phyloP scores from a whole-genome alignment of 2,329 filamentous ascomycete genomes.

The Diaporthe vaccinii region DNA sequence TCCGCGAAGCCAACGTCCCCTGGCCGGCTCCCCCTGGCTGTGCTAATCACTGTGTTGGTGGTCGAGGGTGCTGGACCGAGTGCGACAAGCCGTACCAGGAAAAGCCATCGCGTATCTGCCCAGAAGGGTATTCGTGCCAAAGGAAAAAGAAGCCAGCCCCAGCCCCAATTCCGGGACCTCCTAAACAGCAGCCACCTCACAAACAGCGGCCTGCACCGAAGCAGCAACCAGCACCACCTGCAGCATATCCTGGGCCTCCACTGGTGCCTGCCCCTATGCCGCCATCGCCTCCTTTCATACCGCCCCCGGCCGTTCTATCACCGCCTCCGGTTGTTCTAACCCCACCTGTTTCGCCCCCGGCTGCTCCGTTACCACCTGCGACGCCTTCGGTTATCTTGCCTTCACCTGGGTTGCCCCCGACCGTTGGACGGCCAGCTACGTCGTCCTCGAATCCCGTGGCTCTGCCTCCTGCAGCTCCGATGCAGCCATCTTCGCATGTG shows the following conservation, averaged over 20 bases:
- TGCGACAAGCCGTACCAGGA: background rate
- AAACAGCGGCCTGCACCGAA: background rate
- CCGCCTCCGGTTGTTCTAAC: background rate
- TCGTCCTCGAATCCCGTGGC: background rate
- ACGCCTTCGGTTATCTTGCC: background rate
- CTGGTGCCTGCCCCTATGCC: background rate
- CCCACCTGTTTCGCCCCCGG: background rate
- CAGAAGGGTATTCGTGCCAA: constrained; percentile 29
- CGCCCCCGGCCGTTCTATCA: background rate
- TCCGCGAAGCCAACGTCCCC: background rate
- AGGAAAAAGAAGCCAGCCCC: background rate
- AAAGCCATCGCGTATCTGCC: background rate
- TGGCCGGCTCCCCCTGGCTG: constrained; percentile 17
- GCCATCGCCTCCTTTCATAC: background rate
- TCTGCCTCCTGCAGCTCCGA: background rate
- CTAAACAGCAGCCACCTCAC: background rate
- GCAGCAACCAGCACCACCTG: constrained; percentile 10
- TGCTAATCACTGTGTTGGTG: constrained; percentile 5
- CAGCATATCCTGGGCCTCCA: background rate
- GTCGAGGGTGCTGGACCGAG: constrained; percentile 12
- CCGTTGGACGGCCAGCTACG: background rate
- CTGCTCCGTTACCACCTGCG: background rate
- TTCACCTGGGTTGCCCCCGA: background rate
- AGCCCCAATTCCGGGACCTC: background rate
- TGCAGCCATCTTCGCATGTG: background rate